Percentiles rank a stretch among this genome's conserved stretches.
Conservation (phyloP, 768 basidiomycete species). For the Ramaria sp. region DNA sequence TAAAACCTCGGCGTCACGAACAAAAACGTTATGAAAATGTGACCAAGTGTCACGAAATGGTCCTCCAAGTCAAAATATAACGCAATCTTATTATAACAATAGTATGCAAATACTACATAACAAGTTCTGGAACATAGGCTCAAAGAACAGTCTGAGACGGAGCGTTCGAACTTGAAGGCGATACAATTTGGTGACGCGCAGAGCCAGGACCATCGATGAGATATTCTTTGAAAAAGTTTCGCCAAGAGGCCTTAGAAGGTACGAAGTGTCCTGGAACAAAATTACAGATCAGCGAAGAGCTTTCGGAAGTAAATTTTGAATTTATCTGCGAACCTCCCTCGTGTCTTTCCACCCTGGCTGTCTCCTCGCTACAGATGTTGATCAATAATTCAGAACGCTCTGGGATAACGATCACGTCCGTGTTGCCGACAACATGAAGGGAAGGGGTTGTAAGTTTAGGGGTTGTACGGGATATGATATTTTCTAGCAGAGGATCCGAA, state of each 20-base stretch:
- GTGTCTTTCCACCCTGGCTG: constrained; percentile 59
- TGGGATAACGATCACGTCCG: constrained; percentile 61
- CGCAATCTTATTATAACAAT: no score
- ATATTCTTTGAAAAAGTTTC: constrained; percentile 62
- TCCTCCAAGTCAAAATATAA: no score
- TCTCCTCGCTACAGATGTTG: constrained; percentile 33
- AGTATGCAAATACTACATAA: no score
- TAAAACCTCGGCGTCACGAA: no score
- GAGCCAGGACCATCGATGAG: constrained; percentile 21
- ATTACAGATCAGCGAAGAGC: neutral
- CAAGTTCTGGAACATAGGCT: no score
- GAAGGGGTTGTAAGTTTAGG: constrained; percentile 56
- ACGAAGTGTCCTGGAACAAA: constrained; percentile 45
- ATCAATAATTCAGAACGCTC: constrained; percentile 55
- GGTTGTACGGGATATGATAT: constrained; percentile 29
- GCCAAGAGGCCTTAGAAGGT: constrained; percentile 67
- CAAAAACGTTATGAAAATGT: no score
- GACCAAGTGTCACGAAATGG: no score
- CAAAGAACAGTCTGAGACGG: no score
- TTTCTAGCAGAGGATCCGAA: constrained; percentile 31
- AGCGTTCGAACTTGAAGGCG: neutral
- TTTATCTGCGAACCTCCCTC: constrained; percentile 51
- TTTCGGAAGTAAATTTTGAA: neutral
- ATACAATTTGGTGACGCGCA: neutral
- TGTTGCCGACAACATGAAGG: constrained; percentile 67